Evolutionary conservation across 257 asterid genomes (phyloP).

Genomic region (Fraxinus americana): DNA sequence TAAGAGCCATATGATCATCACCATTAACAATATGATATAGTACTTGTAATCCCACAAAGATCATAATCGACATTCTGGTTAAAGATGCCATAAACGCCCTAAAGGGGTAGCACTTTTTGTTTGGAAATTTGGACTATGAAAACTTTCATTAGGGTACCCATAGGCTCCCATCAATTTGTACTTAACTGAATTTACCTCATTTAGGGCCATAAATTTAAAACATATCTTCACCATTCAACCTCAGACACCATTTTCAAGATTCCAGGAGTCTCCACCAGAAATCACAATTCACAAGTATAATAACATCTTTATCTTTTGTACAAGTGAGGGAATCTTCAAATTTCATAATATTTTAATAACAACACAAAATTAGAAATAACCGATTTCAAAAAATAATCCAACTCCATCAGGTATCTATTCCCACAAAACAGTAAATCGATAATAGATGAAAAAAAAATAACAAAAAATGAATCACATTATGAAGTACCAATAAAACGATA

Average conservation of each 20-base stretch:
- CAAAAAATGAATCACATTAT: neutral
- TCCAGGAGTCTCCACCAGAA: neutral
- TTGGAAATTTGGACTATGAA: neutral
- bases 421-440: neutral
- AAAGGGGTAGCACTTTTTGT: neutral
- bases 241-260: neutral
- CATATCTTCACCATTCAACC: neutral
- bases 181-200: neutral
- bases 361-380: neutral
- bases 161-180: neutral
- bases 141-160: neutral
- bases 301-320: neutral
- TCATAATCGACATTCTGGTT: neutral
- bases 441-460: neutral
- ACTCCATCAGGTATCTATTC: neutral
- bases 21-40: conserved; percentile 4
- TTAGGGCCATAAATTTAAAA: neutral
- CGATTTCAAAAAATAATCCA: neutral
- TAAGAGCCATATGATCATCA: conserved; percentile 24
- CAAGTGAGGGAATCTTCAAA: neutral
- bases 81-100: neutral
- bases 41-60: neutral
- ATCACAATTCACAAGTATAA: neutral
- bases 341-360: neutral
- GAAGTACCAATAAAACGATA: neutral